phyloP scores from a whole-genome alignment of 208 protist genomes.

The Giardia duodenalis region DNA sequence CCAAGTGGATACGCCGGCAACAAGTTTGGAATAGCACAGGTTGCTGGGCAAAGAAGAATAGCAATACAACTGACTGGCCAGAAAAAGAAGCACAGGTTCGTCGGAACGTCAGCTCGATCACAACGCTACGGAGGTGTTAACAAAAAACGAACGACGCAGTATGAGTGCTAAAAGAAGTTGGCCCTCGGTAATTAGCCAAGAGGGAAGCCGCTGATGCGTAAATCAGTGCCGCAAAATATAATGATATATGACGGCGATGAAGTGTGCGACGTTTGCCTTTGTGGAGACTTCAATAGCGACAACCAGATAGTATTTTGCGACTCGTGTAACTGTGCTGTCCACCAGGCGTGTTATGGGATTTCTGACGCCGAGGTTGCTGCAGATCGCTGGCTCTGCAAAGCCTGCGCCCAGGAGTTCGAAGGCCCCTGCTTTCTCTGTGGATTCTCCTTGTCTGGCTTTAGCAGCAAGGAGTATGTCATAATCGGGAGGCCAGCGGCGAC shows the following conservation, averaged over 20 bases:
- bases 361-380: background rate
- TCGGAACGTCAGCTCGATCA: no score
- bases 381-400: background rate
- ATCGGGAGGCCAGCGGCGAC: background rate
- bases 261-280: background rate
- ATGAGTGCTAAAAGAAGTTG: no score
- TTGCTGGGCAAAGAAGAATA: no score
- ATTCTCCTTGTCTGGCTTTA: background rate
- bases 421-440: background rate
- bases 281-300: background rate
- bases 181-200: no score
- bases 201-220: no score
- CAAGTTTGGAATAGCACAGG: no score
- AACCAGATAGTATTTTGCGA: background rate
- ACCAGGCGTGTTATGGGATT: background rate
- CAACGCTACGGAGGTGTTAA: no score
- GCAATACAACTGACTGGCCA: no score
- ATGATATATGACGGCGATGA: background rate
- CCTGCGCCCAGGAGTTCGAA: background rate
- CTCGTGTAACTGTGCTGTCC: background rate
- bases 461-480: background rate
- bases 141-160: no score
- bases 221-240: no score
- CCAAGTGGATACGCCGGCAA: no score
- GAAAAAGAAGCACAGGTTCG: no score